Conservation (phyloP, 1,284 basidiomycete genomes). For the Cutaneotrichosporon mucoides region DNA sequence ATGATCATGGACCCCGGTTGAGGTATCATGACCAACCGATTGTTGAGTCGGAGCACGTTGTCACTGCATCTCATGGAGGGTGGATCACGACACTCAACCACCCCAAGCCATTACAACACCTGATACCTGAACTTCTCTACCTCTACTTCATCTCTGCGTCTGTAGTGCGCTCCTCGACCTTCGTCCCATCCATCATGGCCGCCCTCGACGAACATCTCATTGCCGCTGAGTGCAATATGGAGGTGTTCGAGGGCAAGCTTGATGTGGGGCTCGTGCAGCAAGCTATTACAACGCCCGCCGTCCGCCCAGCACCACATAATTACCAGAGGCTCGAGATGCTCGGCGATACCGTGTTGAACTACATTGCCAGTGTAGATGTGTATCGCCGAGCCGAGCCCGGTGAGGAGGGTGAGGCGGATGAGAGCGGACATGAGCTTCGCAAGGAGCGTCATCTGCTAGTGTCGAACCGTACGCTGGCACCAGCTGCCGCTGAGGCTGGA, state of each 20-base stretch:
- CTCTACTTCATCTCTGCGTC: slow-evolving; percentile 28
- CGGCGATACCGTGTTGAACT: slow-evolving; percentile 40
- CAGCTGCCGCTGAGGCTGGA: slow-evolving; percentile 19
- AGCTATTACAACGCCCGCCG: slow-evolving; percentile 24
- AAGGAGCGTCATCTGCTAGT: slow-evolving; percentile 25
- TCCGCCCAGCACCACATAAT: slow-evolving; percentile 9
- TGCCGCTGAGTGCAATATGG: slow-evolving; percentile 22
- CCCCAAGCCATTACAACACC: not conserved
- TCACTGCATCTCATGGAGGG: slow-evolving; percentile 22
- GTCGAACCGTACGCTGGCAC: slow-evolving; percentile 28
- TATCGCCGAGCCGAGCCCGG: slow-evolving; percentile 15
- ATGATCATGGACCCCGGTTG: not conserved
- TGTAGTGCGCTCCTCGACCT: slow-evolving; percentile 23
- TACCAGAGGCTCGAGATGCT: slow-evolving; percentile 45
- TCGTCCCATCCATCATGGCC: slow-evolving; percentile 23
- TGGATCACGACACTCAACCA: slow-evolving; percentile 12
- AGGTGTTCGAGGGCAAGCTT: slow-evolving; percentile 14
- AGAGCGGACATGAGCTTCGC: slow-evolving; percentile 3
- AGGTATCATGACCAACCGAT: slow-evolving; percentile 22
- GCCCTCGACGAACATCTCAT: slow-evolving; percentile 30
- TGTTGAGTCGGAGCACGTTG: slow-evolving; percentile 18
- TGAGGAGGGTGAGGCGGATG: slow-evolving; percentile 6
- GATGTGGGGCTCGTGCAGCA: slow-evolving; percentile 14
- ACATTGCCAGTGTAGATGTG: slow-evolving; percentile 25
- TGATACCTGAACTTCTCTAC: slow-evolving; percentile 25